A percentile compares a stretch with the other conserved stretches of the same genome.
Conservation (phyloP, 2,329 filamentous ascomycete species). For the Pseudodiploospora longispora region DNA sequence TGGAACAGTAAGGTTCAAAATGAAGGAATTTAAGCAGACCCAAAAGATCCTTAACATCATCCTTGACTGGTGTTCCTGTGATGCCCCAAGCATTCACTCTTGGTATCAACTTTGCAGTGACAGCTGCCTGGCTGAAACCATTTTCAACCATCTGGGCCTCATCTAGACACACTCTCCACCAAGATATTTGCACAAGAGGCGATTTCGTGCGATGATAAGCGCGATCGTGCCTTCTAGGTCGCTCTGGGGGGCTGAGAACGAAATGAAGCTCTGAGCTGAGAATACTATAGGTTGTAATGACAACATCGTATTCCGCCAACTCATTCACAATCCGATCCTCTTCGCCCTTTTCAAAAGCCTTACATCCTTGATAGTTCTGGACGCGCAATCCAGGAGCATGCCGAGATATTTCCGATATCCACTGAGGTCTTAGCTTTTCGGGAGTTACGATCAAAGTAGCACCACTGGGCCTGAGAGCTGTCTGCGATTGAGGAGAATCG, state of each 20-base stretch:
- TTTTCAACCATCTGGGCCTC: slow-evolving; percentile 92
- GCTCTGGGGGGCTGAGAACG: slow-evolving; percentile 59
- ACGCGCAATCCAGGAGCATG: slow-evolving; percentile 52
- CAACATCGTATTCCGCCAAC: slow-evolving; percentile 46
- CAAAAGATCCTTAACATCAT: slow-evolving; percentile 67
- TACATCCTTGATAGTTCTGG: slow-evolving; percentile 47
- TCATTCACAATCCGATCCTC: slow-evolving; percentile 33
- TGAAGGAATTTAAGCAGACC: slow-evolving; percentile 75
- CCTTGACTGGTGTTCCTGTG: slow-evolving; percentile 78
- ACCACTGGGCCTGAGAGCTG: slow-evolving; percentile 38
- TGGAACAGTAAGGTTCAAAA: slow-evolving; percentile 66
- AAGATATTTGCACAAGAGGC: slow-evolving; percentile 71
- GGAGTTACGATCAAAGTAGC: slow-evolving; percentile 58
- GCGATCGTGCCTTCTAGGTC: slow-evolving; percentile 56
- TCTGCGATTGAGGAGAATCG: slow-evolving; percentile 24
- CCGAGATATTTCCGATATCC: slow-evolving; percentile 49
- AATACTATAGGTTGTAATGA: slow-evolving; percentile 59
- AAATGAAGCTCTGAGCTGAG: slow-evolving; percentile 77
- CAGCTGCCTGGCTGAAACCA: slow-evolving; percentile 75
- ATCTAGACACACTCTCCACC: slow-evolving; percentile 77
- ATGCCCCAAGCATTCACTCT: slow-evolving; percentile 86
- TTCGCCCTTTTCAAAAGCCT: slow-evolving; percentile 24
- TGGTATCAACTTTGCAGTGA: slow-evolving; percentile 70
- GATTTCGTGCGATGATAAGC: slow-evolving; percentile 61
- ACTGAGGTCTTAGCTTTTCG: slow-evolving; percentile 48